Evolutionary conservation across 2,329 filamentous ascomycete genomes (phyloP), one percentile per base, ranked within the genome.

Genomic region (Davidsoniella virescens): DNA sequence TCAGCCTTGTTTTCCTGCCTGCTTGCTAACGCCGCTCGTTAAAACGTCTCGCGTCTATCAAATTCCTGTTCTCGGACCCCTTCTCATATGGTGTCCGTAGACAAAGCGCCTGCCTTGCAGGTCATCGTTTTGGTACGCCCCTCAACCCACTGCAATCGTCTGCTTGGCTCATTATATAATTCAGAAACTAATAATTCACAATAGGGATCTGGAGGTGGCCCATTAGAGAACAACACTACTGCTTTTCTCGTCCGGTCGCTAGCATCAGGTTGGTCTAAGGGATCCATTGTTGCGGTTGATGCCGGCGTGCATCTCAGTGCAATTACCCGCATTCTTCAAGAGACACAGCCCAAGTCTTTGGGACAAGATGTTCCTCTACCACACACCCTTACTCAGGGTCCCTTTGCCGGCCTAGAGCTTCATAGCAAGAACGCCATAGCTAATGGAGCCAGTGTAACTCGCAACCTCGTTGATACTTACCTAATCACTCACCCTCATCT

Each of bases 401-500:
- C 90, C 0, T 95, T 98, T 65, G 72, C 80, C 14, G 88, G 88
- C 0, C 68, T 95, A 16, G 71, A 79, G 50, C 67, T 95, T 29
- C 81, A 82, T 0, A 70, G 78, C 57, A 65, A 71, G 40, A 81
- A 75, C 0, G 70, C 84, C 0, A 70, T 76, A 43, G 82, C 85
- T 44, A 96, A 95, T 62, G 88, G 87, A 2, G 74, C 83, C 3
- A 74, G 93, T 62, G 71, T 98, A 45, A 80, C 88, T 40, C 75
- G 82, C 50, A 75, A 82, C 51, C 75, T 95, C 44, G 76, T 98
- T 52, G 86, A 90, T 43, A 84, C 87, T 0, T 92, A 90, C 60
- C 76, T 96, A 54, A 87, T 98, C 59, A 98, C 90, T 0, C 92
- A 98, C 63, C 86, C 92, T n/a, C 92, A 98, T 65, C 73, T 98